A percentile compares a stretch with the other conserved stretches of the same genome.
Conservation (phyloP, 768 basidiomycete species). For the Rhodotorula graminis region DNA sequence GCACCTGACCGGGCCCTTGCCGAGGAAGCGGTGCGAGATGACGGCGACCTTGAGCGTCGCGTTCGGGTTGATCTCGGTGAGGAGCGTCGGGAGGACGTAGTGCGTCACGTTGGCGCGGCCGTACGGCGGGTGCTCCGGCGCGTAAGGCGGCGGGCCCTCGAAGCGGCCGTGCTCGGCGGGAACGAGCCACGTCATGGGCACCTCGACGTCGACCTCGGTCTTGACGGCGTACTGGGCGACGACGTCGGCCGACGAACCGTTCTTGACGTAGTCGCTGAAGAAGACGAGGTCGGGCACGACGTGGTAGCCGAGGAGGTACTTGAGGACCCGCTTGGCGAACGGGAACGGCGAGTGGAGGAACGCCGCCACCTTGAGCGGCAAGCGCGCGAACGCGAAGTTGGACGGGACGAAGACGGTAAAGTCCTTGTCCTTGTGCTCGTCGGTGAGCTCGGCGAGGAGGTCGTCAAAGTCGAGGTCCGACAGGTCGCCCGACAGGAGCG, state of each 20-base stretch:
- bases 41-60: conserved; percentile 39
- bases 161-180: not conserved
- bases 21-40: conserved; percentile 31
- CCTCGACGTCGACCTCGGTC: conserved; percentile 14
- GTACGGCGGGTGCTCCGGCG: conserved; percentile 7
- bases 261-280: conserved; percentile 46
- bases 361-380: conserved; percentile 42
- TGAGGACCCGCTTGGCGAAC: conserved; percentile 39
- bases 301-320: conserved; percentile 48
- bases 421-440: conserved; percentile 40
- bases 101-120: conserved; percentile 36
- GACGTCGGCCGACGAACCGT: conserved; percentile 31
- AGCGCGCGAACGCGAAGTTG: conserved; percentile 23
- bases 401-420: conserved; percentile 30
- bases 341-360: conserved; percentile 49
- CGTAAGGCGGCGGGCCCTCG: conserved; percentile 4
- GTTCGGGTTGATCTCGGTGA: conserved; percentile 28
- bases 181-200: conserved; percentile 6
- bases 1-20: conserved; percentile 33
- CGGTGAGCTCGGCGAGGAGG: conserved; percentile 30
- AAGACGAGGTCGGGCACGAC: conserved; percentile 47
- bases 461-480: conserved; percentile 1
- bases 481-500: not conserved
- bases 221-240: not conserved
- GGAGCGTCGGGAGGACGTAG: conserved; percentile 40